A percentile compares a stretch with the other conserved stretches of the same genome.
phyloP scores from a whole-genome alignment of 805 yeast genomes.

The Ogataea thermomethanolica region DNA sequence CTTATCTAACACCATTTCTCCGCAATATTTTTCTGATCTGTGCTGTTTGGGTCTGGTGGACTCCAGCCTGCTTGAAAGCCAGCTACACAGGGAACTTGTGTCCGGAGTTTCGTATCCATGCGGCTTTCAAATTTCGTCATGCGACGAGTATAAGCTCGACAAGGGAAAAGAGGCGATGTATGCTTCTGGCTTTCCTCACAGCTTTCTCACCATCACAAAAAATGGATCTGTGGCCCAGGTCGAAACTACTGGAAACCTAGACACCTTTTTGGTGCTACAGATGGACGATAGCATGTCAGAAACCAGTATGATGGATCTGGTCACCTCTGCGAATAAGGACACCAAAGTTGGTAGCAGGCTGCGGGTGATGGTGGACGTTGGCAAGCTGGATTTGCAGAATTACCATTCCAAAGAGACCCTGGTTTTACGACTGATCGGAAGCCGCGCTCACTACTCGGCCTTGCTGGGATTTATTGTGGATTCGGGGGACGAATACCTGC shows the following conservation, averaged over 20 bases:
- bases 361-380: conserved; percentile 29
- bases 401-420: conserved; percentile 5
- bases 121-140: conserved; percentile 35
- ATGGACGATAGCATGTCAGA: conserved; percentile 1
- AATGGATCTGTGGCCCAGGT: conserved; percentile 47
- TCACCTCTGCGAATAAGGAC: conserved; percentile 3
- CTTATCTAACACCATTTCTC: conserved; percentile 46
- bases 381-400: conserved; percentile 10
- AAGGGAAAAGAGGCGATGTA: conserved; percentile 44
- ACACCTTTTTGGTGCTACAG: conserved; percentile 43
- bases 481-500: conserved; percentile 38
- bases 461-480: conserved; percentile 39
- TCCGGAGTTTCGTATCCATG: conserved; percentile 50
- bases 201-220: conserved; percentile 45
- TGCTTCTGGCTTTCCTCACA: conserved; percentile 43
- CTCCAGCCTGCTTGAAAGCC: conserved; percentile 44
- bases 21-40: conserved; percentile 48
- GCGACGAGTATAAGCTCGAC: conserved; percentile 27
- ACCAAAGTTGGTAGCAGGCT: conserved; percentile 15
- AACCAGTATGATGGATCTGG: neutral
- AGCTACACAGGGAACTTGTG: conserved; percentile 47
- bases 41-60: conserved; percentile 43
- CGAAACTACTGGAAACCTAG: conserved; percentile 47
- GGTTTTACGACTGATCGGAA: conserved; percentile 17
- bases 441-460: conserved; percentile 15